A percentile compares a stretch with the other conserved stretches of the same genome.
Evolutionary conservation across 1,284 basidiomycete species (phyloP).

Genomic region (Puccinia coronata): DNA sequence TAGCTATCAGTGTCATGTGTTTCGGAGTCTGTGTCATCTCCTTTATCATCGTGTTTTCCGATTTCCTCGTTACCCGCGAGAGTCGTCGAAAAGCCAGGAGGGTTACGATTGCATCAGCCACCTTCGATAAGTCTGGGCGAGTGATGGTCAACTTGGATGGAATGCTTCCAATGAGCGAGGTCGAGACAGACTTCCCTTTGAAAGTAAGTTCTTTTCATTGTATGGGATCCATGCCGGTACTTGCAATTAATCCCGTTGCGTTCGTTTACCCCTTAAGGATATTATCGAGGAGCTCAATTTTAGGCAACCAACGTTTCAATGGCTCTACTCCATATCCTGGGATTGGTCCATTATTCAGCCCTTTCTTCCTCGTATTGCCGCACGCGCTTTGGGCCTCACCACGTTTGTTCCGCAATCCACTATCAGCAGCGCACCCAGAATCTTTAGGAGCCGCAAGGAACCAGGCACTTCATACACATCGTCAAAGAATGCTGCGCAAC

Average conservation of each 20-base stretch:
- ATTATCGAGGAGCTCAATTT: slow-evolving; percentile 62
- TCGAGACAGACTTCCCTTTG: slow-evolving; percentile 61
- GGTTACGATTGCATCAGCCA: slow-evolving; percentile 62
- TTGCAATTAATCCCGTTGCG: not conserved
- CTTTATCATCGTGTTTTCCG: slow-evolving; percentile 59
- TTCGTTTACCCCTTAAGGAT: slow-evolving; percentile 53
- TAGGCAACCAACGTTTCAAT: slow-evolving; percentile 62
- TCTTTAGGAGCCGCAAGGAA: slow-evolving; percentile 4
- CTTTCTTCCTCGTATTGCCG: slow-evolving; percentile 61
- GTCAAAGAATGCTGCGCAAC: slow-evolving; percentile 53
- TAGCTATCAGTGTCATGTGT: slow-evolving; percentile 62
- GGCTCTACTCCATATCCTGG: slow-evolving; percentile 63
- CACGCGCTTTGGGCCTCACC: slow-evolving; percentile 52
- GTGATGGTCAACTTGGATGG: slow-evolving; percentile 63
- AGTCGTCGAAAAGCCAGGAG: slow-evolving; percentile 61
- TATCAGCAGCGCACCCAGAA: slow-evolving; percentile 26
- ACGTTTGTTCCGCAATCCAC: not conserved
- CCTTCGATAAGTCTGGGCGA: slow-evolving; percentile 62
- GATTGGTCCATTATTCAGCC: slow-evolving; percentile 62
- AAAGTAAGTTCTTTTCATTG: slow-evolving; percentile 28
- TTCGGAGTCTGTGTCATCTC: slow-evolving; percentile 61
- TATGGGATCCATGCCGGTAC: too few species aligned
- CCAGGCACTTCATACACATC: slow-evolving; percentile 28
- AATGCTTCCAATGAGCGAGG: slow-evolving; percentile 62
- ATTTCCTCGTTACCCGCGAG: slow-evolving; percentile 59